Percentiles rank a stretch among this genome's conserved stretches.
Evolutionary conservation across 306 rosid genomes (phyloP).

Genomic region (Lathyrus tuberosus): DNA sequence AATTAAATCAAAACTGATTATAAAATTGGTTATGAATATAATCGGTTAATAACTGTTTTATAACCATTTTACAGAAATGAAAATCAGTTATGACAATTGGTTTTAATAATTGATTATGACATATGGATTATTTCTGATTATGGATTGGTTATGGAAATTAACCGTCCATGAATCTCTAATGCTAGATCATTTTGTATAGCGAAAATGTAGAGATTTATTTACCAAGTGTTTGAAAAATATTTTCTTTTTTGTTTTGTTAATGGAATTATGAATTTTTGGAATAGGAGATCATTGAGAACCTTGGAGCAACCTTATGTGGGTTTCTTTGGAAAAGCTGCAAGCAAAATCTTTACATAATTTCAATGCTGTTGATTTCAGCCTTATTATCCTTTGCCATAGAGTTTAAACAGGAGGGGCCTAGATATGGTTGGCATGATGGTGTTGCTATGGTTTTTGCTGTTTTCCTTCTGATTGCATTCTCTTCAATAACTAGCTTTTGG

Average conservation of each 20-base stretch:
- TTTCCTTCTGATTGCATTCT: constrained; percentile 42
- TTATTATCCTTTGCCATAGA: constrained; percentile 49
- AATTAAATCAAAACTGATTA: no score
- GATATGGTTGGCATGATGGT: constrained; percentile 66
- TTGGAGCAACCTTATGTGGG: constrained; percentile 35
- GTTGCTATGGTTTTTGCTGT: constrained; percentile 47
- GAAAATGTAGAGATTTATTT: neutral
- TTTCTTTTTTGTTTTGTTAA: constrained; percentile 11
- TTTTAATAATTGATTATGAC: no score
- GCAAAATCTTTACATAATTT: constrained; percentile 38
- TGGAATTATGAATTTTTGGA: constrained; percentile 11
- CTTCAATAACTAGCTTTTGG: constrained; percentile 41
- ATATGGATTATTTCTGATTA: no score
- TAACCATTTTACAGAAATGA: no score
- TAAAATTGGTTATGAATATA: no score
- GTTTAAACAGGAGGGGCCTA: constrained; percentile 50
- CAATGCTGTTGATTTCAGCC: constrained; percentile 48
- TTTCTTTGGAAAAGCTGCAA: constrained; percentile 40
- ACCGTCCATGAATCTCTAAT: no score
- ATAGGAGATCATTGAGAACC: constrained; percentile 9
- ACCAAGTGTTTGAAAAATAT: neutral
- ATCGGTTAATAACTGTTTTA: no score
- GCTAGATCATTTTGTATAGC: neutral
- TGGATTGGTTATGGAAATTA: no score
- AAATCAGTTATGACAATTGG: no score